Percentiles rank a stretch among this genome's conserved stretches.
These are phyloP conservation scores for Populus tomentosa DNA, from an alignment of 441 rosid species.

Conservation along the genomic window DNA sequence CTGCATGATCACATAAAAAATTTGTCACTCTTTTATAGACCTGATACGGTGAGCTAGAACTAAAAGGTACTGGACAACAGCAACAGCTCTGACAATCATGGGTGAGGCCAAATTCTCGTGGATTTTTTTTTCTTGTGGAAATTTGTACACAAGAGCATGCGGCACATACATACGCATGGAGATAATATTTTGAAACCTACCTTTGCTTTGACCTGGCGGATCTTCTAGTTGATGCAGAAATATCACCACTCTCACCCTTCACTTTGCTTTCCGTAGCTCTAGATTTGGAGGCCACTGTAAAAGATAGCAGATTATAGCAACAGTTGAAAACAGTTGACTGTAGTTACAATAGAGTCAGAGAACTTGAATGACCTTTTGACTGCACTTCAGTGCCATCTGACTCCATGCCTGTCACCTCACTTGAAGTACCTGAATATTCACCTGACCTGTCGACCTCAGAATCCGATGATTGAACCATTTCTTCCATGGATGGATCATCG, in stretches of 20 bases:
- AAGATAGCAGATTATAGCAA: constrained; percentile 9
- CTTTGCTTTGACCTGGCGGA: constrained; percentile 30
- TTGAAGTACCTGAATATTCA: constrained; percentile 31
- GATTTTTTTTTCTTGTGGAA: too few relatives aligned
- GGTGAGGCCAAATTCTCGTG: background rate
- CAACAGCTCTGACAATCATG: background rate
- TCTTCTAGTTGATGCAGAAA: constrained; percentile 28
- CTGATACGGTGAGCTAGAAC: background rate
- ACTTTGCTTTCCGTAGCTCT: constrained; percentile 26
- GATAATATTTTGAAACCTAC: constrained; percentile 17
- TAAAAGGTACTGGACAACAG: background rate
- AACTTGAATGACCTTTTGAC: constrained; percentile 35
- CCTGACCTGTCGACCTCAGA: constrained; percentile 24
- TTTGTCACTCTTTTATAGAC: background rate
- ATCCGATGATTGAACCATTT: constrained; percentile 18
- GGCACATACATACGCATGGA: background rate
- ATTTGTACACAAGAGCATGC: background rate
- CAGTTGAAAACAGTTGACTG: background rate
- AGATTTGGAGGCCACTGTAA: constrained; percentile 33
- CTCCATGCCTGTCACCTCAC: constrained; percentile 43
- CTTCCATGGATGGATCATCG: constrained; percentile 42
- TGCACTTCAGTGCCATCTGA: constrained; percentile 32
- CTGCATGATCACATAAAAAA: constrained; percentile 8
- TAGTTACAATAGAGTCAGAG: background rate
- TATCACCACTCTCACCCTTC: constrained; percentile 19